Evolutionary conservation across 2,329 filamentous ascomycete species (phyloP).

Genomic region (Zasmidium citrigriseum): DNA sequence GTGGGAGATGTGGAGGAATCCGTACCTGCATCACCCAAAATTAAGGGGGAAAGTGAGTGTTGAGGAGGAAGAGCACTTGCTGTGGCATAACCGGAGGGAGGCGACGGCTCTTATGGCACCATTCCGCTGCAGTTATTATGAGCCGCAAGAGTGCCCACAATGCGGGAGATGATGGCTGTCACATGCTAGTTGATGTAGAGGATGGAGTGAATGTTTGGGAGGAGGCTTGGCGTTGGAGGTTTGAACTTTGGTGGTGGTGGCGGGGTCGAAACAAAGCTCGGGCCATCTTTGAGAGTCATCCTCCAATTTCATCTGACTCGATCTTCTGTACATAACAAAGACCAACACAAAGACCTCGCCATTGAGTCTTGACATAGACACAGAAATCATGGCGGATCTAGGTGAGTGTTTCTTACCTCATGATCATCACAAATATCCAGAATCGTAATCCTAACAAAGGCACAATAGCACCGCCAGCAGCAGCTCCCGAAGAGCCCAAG

Average conservation of each 20-base stretch:
- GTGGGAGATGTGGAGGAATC: too few relatives aligned
- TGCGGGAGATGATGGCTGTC: too few relatives aligned
- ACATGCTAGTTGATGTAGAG: neutral
- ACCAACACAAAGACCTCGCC: neutral
- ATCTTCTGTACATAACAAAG: neutral
- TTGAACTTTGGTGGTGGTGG: too few relatives aligned
- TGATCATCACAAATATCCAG: neutral
- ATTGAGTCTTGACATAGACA: neutral
- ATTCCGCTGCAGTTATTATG: too few relatives aligned
- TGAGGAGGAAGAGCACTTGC: too few relatives aligned
- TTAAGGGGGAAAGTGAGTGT: too few relatives aligned
- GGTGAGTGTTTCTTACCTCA: neutral
- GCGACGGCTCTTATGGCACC: too few relatives aligned
- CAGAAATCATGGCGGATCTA: slow-evolving; percentile 31
- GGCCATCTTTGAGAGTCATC: slow-evolving; percentile 1
- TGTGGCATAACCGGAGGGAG: too few relatives aligned
- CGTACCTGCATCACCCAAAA: too few relatives aligned
- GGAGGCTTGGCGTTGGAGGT: neutral
- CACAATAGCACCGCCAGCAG: too few relatives aligned
- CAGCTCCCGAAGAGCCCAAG: slow-evolving; percentile 33
- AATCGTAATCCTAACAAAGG: neutral
- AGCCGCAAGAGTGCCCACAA: too few relatives aligned
- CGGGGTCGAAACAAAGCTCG: neutral
- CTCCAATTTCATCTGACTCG: neutral
- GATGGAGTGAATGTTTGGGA: neutral